A percentile compares a stretch with the other conserved stretches of the same genome.
Evolutionary conservation across 2,329 filamentous ascomycete genomes (phyloP).

Genomic region (Penicillium sp.): DNA sequence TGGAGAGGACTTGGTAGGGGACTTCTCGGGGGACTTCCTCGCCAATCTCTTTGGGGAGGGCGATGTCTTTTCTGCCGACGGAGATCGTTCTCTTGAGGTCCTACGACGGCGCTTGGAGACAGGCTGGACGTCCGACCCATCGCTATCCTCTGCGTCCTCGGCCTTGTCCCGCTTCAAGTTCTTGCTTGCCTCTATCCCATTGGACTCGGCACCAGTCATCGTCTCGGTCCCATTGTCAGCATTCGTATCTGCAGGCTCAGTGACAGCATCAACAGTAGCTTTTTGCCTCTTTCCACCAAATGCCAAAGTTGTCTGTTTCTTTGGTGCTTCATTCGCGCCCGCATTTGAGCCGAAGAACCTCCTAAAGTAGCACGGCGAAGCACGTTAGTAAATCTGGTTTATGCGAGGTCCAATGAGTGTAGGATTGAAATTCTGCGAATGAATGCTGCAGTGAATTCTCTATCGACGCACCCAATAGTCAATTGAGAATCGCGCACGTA

Average conservation of each 20-base stretch:
- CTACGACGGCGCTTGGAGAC: conserved; percentile 58
- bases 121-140: conserved; percentile 63
- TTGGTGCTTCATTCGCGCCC: conserved; percentile 57
- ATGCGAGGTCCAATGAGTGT: neutral
- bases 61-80: conserved; percentile 41
- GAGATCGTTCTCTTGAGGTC: conserved; percentile 44
- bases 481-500: conserved; percentile 77
- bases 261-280: conserved; percentile 34
- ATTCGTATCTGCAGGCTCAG: conserved; percentile 28
- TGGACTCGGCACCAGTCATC: conserved; percentile 12
- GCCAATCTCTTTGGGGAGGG: conserved; percentile 28
- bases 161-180: conserved; percentile 45
- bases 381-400: neutral
- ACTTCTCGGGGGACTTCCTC: conserved; percentile 22
- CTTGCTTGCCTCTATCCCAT: conserved; percentile 24
- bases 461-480: conserved; percentile 67
- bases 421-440: neutral
- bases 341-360: conserved; percentile 80
- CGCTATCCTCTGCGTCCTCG: conserved; percentile 48
- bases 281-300: conserved; percentile 65
- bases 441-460: neutral
- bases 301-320: conserved; percentile 76
- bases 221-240: conserved; percentile 20
- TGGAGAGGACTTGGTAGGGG: conserved; percentile 13
- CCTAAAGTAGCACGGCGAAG: conserved; percentile 51